Base-by-base conservation (phyloP, 1,139 yeast genomes). In the Entelexis paramagnoliae region DNA sequence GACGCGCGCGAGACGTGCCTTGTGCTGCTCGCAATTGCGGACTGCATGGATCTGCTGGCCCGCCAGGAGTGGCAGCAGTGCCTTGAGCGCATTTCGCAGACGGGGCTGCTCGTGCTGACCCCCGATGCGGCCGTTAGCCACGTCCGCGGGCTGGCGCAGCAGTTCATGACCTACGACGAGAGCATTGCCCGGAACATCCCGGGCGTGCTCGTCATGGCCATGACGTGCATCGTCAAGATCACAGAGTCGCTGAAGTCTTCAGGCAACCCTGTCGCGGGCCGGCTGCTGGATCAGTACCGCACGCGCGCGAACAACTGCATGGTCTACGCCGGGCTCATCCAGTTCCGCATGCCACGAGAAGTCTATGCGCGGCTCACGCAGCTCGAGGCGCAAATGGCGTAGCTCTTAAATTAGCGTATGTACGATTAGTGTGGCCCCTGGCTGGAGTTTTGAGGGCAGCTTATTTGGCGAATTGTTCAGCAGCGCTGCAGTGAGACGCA, bases 271-370 rank as follows among this genome's bases (percentile, higher is more conserved):
- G 75, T 59, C 75, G 77, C 55, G 73, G 74, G 33, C 67, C 72
- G 20, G 73, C 79, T 78, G 54, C 76, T 78, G 46, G 71, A 73
- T 44, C 76, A 76, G 29, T 72, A 87, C 65, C 80, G 78, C 60
- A 73, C 71, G 47, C 75, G 84, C 56, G 89, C 95, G 4, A 83
- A 80, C 64, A 87, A 87, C 65, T 83, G 95, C 67, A 87, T 89
- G 87, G 79, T 89, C 3, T 93, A 83, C 66, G 95, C 97, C 13
- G 97, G 97, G 52, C 83, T 91, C 82, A 84, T 91, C 39, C 96
- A 88, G 68, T 89, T 86, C 68, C 81, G 85, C 64, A 87, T 91
- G 95, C 95, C 97, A 5, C 76, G 94, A 57, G 96, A 89, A 63
- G 81, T 88, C 0, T 88, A 86, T 65, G 78, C 87, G 60, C 75